Conservation (phyloP, 768 basidiomycete species). For the Pulveroboletus frians region DNA sequence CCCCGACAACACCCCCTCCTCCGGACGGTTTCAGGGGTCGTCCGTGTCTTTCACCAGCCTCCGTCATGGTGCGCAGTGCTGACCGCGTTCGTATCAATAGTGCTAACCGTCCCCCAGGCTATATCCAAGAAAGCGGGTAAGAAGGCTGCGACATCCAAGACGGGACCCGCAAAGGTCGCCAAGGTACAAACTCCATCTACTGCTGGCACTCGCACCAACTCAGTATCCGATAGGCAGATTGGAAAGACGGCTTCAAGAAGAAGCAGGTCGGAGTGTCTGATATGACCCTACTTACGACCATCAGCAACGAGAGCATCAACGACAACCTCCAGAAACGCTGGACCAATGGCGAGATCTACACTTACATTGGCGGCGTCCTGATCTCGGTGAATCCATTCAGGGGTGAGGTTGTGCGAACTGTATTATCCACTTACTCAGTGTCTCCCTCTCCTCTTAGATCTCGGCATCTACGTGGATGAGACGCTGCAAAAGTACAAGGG, state of each 20-base stretch:
- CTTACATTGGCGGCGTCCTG: constrained; percentile 96
- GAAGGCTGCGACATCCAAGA: constrained; percentile 67
- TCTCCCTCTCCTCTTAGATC: constrained; percentile 48
- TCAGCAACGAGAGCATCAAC: constrained; percentile 97
- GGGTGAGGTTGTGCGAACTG: constrained; percentile 44
- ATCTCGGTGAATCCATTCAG: constrained; percentile 99
- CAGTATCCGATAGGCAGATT: constrained; percentile 69
- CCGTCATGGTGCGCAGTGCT: constrained; percentile 19
- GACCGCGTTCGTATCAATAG: neutral
- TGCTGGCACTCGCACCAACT: constrained; percentile 7
- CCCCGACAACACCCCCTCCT: constrained; percentile 13
- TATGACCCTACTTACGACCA: constrained; percentile 96
- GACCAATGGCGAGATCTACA: constrained; percentile 95
- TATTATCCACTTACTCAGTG: constrained; percentile 3
- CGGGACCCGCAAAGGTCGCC: constrained; percentile 56
- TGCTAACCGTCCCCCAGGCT: constrained; percentile 44
- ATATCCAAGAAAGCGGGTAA: constrained; percentile 89
- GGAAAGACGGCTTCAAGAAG: constrained; percentile 99
- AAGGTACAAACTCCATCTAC: constrained; percentile 50
- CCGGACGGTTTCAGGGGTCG: constrained; percentile 13
- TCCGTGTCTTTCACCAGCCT: constrained; percentile 1
- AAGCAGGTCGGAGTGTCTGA: constrained; percentile 97
- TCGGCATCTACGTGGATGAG: constrained; percentile 96
- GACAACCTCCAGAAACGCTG: constrained; percentile 97
- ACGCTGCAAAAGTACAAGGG: constrained; percentile 81